phyloP scores from a whole-genome alignment of 1,139 yeast species.

The Protomyces arabidopsidicola region DNA sequence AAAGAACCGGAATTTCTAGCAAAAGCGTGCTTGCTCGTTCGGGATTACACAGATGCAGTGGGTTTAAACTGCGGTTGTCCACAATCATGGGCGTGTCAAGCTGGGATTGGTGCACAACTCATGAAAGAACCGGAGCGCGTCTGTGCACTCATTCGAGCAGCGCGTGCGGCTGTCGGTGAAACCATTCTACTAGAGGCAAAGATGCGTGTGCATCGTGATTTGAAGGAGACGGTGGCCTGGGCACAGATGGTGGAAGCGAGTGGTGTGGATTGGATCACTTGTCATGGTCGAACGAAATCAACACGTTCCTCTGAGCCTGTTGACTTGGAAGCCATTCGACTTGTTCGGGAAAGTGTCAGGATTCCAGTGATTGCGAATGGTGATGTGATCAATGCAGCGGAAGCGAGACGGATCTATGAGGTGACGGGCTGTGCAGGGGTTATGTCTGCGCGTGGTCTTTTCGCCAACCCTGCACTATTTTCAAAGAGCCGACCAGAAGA shows the following conservation, averaged over 20 bases:
- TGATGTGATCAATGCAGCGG: slow-evolving; percentile 70
- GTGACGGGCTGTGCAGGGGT: slow-evolving; percentile 75
- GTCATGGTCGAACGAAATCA: slow-evolving; percentile 83
- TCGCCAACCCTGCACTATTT: slow-evolving; percentile 82
- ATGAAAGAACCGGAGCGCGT: slow-evolving; percentile 81
- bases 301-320: slow-evolving; percentile 83
- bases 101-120: slow-evolving; percentile 94
- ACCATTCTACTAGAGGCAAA: slow-evolving; percentile 77
- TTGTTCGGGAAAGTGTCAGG: slow-evolving; percentile 54
- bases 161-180: slow-evolving; percentile 67
- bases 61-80: slow-evolving; percentile 98
- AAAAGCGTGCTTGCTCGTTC: slow-evolving; percentile 81
- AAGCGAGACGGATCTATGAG: slow-evolving; percentile 56
- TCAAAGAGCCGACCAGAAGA: slow-evolving; percentile 37
- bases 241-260: slow-evolving; percentile 70
- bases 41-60: slow-evolving; percentile 85
- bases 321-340: slow-evolving; percentile 71
- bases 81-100: slow-evolving; percentile 86
- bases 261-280: slow-evolving; percentile 90
- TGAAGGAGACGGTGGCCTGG: slow-evolving; percentile 62
- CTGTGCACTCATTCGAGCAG: slow-evolving; percentile 75
- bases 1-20: slow-evolving; percentile 79
- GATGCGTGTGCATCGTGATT: slow-evolving; percentile 76
- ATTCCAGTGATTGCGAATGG: slow-evolving; percentile 95
- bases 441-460: slow-evolving; percentile 89